phyloP scores from a whole-genome alignment of 192 early-diverging fungal genomes.

The Linnemannia elongata region DNA sequence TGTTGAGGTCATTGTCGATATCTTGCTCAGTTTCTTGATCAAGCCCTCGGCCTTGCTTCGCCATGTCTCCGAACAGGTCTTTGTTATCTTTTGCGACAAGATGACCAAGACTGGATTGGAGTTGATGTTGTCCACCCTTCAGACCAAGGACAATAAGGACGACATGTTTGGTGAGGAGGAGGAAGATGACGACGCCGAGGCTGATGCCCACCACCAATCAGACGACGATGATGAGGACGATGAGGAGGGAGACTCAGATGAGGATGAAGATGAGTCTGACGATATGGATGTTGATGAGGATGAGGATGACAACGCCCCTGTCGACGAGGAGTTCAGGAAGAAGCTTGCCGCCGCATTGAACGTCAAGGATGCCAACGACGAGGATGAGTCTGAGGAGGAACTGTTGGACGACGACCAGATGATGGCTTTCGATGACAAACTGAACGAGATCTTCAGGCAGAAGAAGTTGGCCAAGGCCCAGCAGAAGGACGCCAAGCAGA shows the following conservation, averaged over 20 bases:
- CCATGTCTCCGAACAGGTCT: conserved; percentile 84
- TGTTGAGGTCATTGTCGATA: conserved; percentile 95
- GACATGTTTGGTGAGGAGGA: conserved; percentile 67
- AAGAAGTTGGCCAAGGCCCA: conserved; percentile 83
- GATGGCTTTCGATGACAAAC: conserved; percentile 91
- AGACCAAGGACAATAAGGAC: conserved; percentile 59
- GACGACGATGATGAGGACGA: conserved; percentile 61
- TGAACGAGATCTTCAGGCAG: conserved; percentile 92
- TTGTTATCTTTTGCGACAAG: conserved; percentile 83
- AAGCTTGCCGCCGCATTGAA: conserved; percentile 81
- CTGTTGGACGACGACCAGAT: conserved; percentile 88
- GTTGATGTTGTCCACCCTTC: conserved; percentile 58
- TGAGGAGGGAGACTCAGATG: conserved; percentile 61
- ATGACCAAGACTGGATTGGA: conserved; percentile 84
- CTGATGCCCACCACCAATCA: conserved; percentile 58
- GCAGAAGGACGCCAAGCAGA: conserved; percentile 86
- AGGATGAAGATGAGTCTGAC: conserved; percentile 60
- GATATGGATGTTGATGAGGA: conserved; percentile 69
- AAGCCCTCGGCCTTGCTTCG: conserved; percentile 84
- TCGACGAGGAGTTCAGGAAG: conserved; percentile 83
- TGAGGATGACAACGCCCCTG: conserved; percentile 58
- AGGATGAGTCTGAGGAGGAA: conserved; percentile 70
- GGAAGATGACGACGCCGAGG: conserved; percentile 66
- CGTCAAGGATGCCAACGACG: conserved; percentile 68
- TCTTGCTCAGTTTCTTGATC: conserved; percentile 89